phyloP scores from a whole-genome alignment of 2,329 filamentous ascomycete species.

The Fusarium sp. region DNA sequence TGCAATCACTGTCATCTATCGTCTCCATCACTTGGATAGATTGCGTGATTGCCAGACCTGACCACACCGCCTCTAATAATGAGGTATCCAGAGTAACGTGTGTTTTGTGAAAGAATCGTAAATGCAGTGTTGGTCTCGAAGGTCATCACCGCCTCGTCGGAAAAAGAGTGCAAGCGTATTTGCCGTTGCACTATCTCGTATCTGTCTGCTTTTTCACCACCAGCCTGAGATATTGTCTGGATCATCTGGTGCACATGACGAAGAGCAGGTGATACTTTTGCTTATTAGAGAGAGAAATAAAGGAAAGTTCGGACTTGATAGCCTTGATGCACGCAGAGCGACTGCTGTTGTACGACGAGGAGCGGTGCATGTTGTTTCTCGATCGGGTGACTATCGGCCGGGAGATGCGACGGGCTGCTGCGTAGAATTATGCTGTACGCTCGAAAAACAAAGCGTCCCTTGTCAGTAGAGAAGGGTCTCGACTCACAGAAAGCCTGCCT shows the following conservation, averaged over 20 bases:
- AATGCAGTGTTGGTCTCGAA: constrained; percentile 7
- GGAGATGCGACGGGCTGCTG: constrained; percentile 8
- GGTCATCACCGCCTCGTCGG: constrained; percentile 9
- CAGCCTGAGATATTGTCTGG: constrained; percentile 23
- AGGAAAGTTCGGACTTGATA: not conserved
- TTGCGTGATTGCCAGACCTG: constrained; percentile 6
- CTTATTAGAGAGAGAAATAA: not conserved
- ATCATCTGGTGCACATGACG: constrained; percentile 30
- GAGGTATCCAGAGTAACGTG: not conserved
- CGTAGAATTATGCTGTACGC: constrained; percentile 19
- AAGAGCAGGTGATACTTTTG: constrained; percentile 28
- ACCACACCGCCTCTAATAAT: constrained; percentile 24
- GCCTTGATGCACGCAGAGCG: constrained; percentile 19
- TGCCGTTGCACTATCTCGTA: constrained; percentile 26
- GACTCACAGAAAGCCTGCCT: constrained; percentile 2
- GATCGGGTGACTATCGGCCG: constrained; percentile 10
- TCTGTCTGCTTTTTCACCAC: constrained; percentile 30
- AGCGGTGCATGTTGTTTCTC: constrained; percentile 2
- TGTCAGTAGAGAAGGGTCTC: constrained; percentile 11
- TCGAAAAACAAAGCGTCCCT: not conserved
- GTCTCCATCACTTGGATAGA: constrained; percentile 3
- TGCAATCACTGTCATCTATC: constrained; percentile 1
- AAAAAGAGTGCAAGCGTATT: constrained; percentile 18
- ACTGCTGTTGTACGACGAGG: constrained; percentile 36
- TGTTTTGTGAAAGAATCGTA: constrained; percentile 4